Base-by-base conservation (phyloP, 2,329 filamentous ascomycete species). In the Aspergillus carbonarius region DNA sequence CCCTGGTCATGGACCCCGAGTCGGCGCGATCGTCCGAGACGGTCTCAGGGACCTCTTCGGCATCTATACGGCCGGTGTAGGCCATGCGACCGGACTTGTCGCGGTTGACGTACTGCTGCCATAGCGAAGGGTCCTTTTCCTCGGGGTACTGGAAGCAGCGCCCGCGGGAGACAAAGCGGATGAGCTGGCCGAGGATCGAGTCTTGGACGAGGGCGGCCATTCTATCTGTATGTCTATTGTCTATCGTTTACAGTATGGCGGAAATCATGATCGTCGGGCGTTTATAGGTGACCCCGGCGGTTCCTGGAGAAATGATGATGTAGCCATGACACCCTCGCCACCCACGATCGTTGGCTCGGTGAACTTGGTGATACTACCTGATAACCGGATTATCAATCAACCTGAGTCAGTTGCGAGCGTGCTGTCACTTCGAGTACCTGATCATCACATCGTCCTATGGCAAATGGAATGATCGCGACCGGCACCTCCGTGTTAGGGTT, bases 31-130 rank as follows among this genome's bases (percentile, higher is more conserved):
- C 54, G 7, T 75, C 71, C 37, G 74, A 68, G 30, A 10, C 30
- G 10, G 8, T 9, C 1, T 73, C 72, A 3, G 71, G 70, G 20
- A 74, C 69, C 0, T 73, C 72, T 46, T 74, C 64, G 40, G 80
- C 80, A 61, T 81, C 76, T 15, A 37, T 25, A 15, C 44, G 57
- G 25, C 57, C 57, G 8, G n/a, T 27, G 34, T 79, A 74, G 1
- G 80, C 80, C 56, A 81, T 74, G 55, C 80, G 74, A 10, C 70
- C 76, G 2, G 81, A 82, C 61, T 82, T 83, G 58, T 82, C 78
- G 46, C 74, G 70, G 59, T 82, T 76, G 57, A 83, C 68, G 58
- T 79, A 84, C 62, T 74, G 72, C 57, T 78, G 78, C 76, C 79
- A 84, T 57, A 83, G 61, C 4, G 74, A 72, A 0, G 77, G 73